Percentiles rank a stretch among this genome's conserved stretches.
Evolutionary conservation across 306 rosid species (phyloP).

Genomic region (Lathyrus sativus): DNA sequence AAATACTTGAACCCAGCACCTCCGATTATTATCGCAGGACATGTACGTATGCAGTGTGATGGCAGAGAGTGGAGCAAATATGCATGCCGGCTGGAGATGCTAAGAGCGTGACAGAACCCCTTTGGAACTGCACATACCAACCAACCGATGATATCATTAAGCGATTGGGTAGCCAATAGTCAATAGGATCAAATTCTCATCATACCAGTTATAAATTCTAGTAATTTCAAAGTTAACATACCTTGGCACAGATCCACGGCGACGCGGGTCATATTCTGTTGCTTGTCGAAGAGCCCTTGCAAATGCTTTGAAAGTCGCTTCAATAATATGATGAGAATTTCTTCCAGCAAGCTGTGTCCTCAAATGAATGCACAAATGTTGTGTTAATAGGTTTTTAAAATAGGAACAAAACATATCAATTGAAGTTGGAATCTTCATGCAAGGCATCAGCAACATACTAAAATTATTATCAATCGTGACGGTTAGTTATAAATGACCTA

Average conservation of each 20-base stretch:
- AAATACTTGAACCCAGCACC: not conserved
- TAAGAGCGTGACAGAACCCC: slow-evolving; percentile 76
- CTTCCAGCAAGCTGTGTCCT: slow-evolving; percentile 79
- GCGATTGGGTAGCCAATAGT: not conserved
- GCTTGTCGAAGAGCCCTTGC: slow-evolving; percentile 93
- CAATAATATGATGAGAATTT: slow-evolving; percentile 89
- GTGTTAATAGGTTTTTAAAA: slow-evolving; percentile 16
- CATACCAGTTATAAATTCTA: too few relatives aligned
- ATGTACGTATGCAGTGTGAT: not conserved
- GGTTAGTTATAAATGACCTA: not conserved
- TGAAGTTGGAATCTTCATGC: not conserved
- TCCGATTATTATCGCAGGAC: not conserved
- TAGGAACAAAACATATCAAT: slow-evolving; percentile 12
- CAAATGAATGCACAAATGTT: slow-evolving; percentile 31
- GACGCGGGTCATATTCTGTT: slow-evolving; percentile 73
- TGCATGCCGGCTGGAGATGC: slow-evolving; percentile 9
- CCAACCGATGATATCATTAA: not conserved
- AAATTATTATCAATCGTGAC: not conserved
- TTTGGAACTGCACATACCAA: slow-evolving; percentile 70
- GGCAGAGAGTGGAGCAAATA: not conserved
- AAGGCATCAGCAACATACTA: not conserved
- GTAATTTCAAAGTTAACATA: slow-evolving; percentile 38
- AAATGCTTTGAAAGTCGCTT: slow-evolving; percentile 93
- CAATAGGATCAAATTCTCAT: not conserved
- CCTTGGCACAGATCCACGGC: slow-evolving; percentile 78